phyloP scores from a whole-genome alignment of 2,329 filamentous ascomycete genomes.

The Diaporthe sp. region DNA sequence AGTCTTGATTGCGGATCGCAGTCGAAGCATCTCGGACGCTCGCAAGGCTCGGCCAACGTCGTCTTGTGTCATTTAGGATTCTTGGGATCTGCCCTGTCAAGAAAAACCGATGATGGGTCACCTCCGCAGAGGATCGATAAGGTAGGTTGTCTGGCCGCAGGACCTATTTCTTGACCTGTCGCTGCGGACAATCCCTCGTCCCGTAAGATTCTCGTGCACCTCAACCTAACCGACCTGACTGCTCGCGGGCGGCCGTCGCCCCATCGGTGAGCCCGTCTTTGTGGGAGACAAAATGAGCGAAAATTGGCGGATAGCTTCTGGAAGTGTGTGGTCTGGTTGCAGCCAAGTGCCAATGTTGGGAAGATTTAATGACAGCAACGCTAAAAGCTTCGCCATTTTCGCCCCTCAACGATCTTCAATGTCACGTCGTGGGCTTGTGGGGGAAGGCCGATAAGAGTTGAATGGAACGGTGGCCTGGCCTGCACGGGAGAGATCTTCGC shows the following conservation, averaged over 20 bases:
- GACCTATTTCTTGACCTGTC: not conserved
- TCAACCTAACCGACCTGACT: not conserved
- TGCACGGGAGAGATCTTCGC: not conserved
- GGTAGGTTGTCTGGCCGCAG: constrained; percentile 17
- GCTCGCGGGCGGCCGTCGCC: not conserved
- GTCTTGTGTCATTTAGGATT: constrained; percentile 32
- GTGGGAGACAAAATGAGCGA: constrained; percentile 26
- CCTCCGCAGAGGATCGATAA: constrained; percentile 34
- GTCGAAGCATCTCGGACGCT: constrained; percentile 1
- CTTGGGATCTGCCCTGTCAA: not conserved
- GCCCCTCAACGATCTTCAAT: constrained; percentile 31
- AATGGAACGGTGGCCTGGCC: not conserved
- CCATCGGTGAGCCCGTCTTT: constrained; percentile 14
- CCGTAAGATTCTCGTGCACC: constrained; percentile 35
- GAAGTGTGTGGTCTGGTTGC: constrained; percentile 11
- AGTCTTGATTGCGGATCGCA: not conserved
- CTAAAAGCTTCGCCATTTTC: constrained; percentile 30
- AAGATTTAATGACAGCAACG: constrained; percentile 35
- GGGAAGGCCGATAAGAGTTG: constrained; percentile 16
- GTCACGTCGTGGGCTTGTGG: constrained; percentile 16
- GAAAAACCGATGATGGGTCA: constrained; percentile 6
- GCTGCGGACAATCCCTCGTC: not conserved
- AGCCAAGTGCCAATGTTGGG: constrained; percentile 30
- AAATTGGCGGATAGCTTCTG: constrained; percentile 23
- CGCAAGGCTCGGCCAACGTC: constrained; percentile 16